These are phyloP conservation scores for Krasilnikovozyma curviuscula DNA, from an alignment of 768 basidiomycete species.

Conservation along the genomic window DNA sequence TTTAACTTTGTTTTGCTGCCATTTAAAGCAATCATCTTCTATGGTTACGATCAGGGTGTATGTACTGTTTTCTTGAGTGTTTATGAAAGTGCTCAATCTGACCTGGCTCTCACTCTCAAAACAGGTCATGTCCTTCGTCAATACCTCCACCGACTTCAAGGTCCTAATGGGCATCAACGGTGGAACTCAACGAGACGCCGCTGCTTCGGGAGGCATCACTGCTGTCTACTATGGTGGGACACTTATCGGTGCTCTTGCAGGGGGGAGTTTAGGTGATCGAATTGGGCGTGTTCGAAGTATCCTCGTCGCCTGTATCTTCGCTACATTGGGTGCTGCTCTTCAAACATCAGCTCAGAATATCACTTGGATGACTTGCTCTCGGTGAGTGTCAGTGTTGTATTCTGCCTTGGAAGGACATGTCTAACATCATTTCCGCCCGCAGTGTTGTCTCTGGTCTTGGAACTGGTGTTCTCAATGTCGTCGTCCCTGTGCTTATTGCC, in stretches of 20 bases:
- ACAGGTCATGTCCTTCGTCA: slow-evolving; percentile 8
- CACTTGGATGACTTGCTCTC: slow-evolving; percentile 7
- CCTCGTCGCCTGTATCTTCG: slow-evolving; percentile 12
- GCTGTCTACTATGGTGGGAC: slow-evolving; percentile 10
- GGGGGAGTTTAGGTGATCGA: slow-evolving; percentile 1
- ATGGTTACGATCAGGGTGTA: slow-evolving; percentile 8
- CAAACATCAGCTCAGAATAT: slow-evolving; percentile 14
- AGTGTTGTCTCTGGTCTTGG: slow-evolving; percentile 16
- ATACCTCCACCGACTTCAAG: slow-evolving; percentile 1
- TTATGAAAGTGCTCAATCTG: not conserved
- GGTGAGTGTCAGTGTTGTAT: not conserved
- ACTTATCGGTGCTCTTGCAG: slow-evolving; percentile 1
- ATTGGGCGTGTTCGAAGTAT: slow-evolving; percentile 9
- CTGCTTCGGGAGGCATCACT: slow-evolving; percentile 9
- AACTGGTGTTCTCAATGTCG: slow-evolving; percentile 18
- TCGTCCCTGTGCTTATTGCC: slow-evolving; percentile 19
- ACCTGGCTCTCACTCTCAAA: not conserved
- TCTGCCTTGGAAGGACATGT: not conserved
- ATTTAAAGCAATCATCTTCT: not conserved
- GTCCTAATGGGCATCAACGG: not conserved
- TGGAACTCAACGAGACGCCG: slow-evolving; percentile 5
- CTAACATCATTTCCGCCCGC: slow-evolving; percentile 14
- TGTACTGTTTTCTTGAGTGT: not conserved
- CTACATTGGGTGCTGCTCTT: slow-evolving; percentile 18
- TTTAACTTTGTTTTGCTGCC: not conserved